These are phyloP conservation scores for Priceomyces fermenticarens DNA, from an alignment of 805 yeast genomes.

Conservation along the genomic window DNA sequence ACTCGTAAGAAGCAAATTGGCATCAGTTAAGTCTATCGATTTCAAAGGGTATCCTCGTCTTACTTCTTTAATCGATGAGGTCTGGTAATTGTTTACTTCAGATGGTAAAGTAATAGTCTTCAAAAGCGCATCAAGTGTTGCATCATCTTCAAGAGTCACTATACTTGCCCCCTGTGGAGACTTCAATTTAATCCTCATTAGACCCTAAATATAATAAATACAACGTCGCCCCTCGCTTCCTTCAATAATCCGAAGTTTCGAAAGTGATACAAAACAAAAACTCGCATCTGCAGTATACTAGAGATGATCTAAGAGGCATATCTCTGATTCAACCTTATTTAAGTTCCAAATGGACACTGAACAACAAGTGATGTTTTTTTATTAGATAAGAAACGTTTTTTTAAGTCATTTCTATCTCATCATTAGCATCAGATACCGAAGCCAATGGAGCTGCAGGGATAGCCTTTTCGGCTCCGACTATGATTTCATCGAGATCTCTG, in stretches of 20 bases:
- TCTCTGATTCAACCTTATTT: no score
- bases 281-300: no score
- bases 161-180: conserved; percentile 9
- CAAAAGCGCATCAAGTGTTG: conserved; percentile 8
- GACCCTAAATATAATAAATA: background rate
- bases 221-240: no score
- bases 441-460: conserved; percentile 5
- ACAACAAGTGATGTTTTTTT: no score
- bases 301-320: no score
- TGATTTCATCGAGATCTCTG: conserved; percentile 36
- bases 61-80: conserved; percentile 17
- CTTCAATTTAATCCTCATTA: conserved; percentile 14
- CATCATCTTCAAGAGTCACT: conserved; percentile 4
- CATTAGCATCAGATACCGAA: no score
- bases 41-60: conserved; percentile 65
- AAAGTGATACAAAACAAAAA: no score
- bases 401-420: no score
- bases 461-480: conserved; percentile 20
- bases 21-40: conserved; percentile 25
- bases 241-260: no score
- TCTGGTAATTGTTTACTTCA: background rate
- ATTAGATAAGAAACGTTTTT: no score
- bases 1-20: conserved; percentile 27
- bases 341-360: no score
- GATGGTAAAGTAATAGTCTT: conserved; percentile 1